Evolutionary conservation across 306 rosid genomes (phyloP), one percentile per base, ranked within the genome.

Genomic region (Trifolium dubium): DNA sequence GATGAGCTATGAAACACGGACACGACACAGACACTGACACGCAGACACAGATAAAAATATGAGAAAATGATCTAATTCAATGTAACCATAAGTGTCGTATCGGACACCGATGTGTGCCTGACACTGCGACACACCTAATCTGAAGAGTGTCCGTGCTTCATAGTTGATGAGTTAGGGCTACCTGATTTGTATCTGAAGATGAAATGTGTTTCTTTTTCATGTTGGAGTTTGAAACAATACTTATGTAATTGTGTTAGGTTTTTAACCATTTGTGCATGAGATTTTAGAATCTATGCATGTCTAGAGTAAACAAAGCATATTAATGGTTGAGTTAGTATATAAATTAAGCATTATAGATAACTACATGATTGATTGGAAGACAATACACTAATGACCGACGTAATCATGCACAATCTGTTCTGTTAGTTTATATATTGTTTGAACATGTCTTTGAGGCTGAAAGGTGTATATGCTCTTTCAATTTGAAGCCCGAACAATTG

Each of bases 291-390:
- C n/a, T 43, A 43, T 43, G 10, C 49, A 3, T 43, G 4, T 11
- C 49, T 8, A 9, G 13, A 3, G 15, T 6, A 56, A 4, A 12
- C 3, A 8, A 71, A 37, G 28, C 8, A 34, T 56, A 14, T 6
- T 28, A 43, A 7, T 13, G 44, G 6, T 56, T 71, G 6, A 0
- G 55, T 13, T 55, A 39, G n/a, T 71, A 6, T 19, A 6, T 10
- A 23, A 28, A 14, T 56, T 71, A 53, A 28, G 69, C 67, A 55
- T 55, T 29, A 3, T 41, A 63, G 74, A 44, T 14, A 19, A 69
- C 67, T 39, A 32, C 8, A 44, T 2, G 43, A 23, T 49, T 47
- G 63, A 37, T 28, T 44, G 69, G 13, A 34, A 37, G 44, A 6
- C 8, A 35, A 10, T 35, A 7, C 8, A 35, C n/a, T 35, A 7